Percentiles rank a stretch among this genome's conserved stretches.
phyloP scores from a whole-genome alignment of 2,329 filamentous ascomycete genomes.

The Trichoderma simmonsii region DNA sequence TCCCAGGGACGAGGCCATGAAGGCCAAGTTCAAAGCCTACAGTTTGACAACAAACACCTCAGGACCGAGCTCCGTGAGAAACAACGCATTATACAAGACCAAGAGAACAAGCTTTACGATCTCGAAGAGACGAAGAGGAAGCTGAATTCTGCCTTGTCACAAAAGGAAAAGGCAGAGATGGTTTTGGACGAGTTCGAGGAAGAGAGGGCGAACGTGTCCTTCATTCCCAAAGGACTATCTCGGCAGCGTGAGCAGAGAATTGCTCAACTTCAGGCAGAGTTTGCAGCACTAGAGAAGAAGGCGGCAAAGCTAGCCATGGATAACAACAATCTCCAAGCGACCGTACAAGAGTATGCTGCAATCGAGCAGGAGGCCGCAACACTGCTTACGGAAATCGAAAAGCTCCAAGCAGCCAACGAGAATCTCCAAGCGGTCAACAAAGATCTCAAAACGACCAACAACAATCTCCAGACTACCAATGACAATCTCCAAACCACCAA shows the following conservation, averaged over 20 bases:
- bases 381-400: conserved; percentile 45
- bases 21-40: not conserved
- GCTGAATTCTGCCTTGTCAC: conserved; percentile 49
- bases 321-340: not conserved
- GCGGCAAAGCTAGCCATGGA: conserved; percentile 35
- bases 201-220: conserved; percentile 75
- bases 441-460: not conserved
- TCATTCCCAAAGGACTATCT: conserved; percentile 70
- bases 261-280: conserved; percentile 62
- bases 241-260: conserved; percentile 73
- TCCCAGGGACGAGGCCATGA: not conserved
- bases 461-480: not conserved
- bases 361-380: conserved; percentile 51
- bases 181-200: conserved; percentile 67
- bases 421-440: conserved; percentile 33
- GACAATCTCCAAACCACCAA: not conserved
- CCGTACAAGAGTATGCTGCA: conserved; percentile 42
- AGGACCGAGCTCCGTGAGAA: not conserved
- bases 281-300: conserved; percentile 39
- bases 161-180: conserved; percentile 56
- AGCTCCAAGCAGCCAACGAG: conserved; percentile 44
- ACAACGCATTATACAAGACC: conserved; percentile 26
- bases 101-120: conserved; percentile 47
- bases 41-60: not conserved
- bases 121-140: conserved; percentile 52